These are phyloP conservation scores for Breviolum minutum DNA, from an alignment of 73 alveolate genomes.

Conservation along the genomic window DNA sequence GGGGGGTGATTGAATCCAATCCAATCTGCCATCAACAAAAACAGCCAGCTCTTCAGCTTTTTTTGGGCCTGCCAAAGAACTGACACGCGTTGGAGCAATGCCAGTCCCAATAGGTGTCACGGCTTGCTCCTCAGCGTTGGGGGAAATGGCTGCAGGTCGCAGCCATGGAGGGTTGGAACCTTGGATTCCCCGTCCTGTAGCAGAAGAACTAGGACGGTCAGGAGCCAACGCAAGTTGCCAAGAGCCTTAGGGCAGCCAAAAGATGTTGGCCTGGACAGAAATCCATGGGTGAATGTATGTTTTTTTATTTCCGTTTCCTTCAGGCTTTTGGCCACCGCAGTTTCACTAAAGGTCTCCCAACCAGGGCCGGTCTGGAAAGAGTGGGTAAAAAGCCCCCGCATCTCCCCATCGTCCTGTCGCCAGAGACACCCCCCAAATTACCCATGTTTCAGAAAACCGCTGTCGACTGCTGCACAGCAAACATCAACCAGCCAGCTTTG, in stretches of 20 bases:
- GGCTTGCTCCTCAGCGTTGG: neutral
- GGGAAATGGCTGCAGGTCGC: neutral
- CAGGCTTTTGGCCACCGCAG: neutral
- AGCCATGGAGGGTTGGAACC: neutral
- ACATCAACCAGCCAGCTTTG: neutral
- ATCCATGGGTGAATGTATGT: neutral
- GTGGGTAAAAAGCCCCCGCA: neutral
- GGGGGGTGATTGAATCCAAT: no score
- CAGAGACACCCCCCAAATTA: neutral
- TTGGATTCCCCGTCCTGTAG: conserved; percentile 20
- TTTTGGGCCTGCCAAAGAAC: conserved; percentile 52
- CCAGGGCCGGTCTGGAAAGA: conserved; percentile 43
- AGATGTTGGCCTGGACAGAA: no score
- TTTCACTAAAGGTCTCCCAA: neutral
- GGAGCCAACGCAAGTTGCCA: conserved; percentile 57
- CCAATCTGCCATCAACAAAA: no score
- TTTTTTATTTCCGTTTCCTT: neutral
- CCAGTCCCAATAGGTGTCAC: conserved; percentile 76
- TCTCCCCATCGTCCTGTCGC: conserved; percentile 37
- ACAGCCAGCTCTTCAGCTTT: neutral
- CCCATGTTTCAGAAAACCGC: no score
- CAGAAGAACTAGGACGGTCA: conserved; percentile 7
- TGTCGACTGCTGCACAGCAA: no score
- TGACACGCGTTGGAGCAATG: conserved; percentile 61
- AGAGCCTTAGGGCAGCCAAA: neutral